Conservation (phyloP, 164 flowering plant species). For the Cinnamomum chago region DNA sequence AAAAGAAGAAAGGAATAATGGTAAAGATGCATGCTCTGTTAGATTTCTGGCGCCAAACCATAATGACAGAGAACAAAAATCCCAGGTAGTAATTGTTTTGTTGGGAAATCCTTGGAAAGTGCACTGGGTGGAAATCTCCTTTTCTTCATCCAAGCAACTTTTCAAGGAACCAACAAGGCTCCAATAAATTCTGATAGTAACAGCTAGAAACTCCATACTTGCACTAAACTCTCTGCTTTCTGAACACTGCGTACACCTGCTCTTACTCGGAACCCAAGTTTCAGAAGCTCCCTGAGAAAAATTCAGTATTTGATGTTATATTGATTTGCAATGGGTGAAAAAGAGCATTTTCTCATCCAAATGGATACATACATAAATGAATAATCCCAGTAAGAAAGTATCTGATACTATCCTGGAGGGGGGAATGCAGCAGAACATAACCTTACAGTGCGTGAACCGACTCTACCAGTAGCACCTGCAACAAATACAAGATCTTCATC, state of each 20-base stretch:
- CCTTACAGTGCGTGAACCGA: slow-evolving; percentile 97
- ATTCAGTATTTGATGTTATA: not conserved
- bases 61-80: too few relatives aligned
- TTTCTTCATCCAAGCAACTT: not conserved
- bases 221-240: slow-evolving; percentile 58
- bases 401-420: not conserved
- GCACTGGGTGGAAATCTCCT: too few relatives aligned
- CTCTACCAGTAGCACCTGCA: slow-evolving; percentile 96
- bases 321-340: slow-evolving; percentile 1
- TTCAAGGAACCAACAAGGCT: not conserved
- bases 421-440: slow-evolving; percentile 12
- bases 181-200: not conserved
- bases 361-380: not conserved
- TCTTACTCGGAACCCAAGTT: slow-evolving; percentile 86
- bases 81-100: too few relatives aligned
- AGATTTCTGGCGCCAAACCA: too few relatives aligned
- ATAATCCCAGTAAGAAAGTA: not conserved
- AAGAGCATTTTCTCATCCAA: not conserved
- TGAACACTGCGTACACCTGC: slow-evolving; percentile 77
- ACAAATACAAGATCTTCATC: slow-evolving; percentile 78
- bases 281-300: slow-evolving; percentile 81
- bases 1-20: not conserved
- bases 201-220: slow-evolving; percentile 33
- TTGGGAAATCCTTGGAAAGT: too few relatives aligned
- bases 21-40: not conserved